Conservation (phyloP, 2,329 filamentous ascomycete species). For the Ophiostoma himal-ulmi region DNA sequence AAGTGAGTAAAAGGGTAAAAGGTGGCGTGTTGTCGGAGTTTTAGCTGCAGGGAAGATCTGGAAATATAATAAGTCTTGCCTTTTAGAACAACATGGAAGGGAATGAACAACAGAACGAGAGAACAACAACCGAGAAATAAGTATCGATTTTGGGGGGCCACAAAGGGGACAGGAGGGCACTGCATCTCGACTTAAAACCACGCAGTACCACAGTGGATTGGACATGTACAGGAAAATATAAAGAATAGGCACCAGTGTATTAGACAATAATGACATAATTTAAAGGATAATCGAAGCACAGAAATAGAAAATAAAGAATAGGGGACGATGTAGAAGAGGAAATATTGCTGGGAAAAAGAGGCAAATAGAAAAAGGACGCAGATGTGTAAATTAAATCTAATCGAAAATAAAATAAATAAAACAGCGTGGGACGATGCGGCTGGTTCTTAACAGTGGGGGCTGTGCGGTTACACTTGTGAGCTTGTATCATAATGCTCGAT, state of each 20-base stretch:
- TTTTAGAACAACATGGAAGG: neutral
- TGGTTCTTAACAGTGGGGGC: too few species aligned
- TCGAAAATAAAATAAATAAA: neutral
- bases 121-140: neutral
- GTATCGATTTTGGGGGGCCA: neutral
- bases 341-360: neutral
- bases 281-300: neutral
- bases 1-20: neutral
- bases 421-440: too few species aligned
- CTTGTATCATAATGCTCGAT: neutral
- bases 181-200: neutral
- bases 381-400: neutral
- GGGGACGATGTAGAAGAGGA: neutral
- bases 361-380: neutral
- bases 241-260: neutral
- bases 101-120: neutral
- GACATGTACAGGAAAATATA: neutral
- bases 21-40: constrained; percentile 2
- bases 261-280: neutral
- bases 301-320: neutral
- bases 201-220: neutral
- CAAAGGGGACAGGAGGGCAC: neutral
- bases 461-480: neutral
- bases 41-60: constrained; percentile 5
- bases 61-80: neutral